A percentile compares a stretch with the other conserved stretches of the same genome.
Conservation (phyloP, 257 asterid genomes). For the Solanum virginianum region DNA sequence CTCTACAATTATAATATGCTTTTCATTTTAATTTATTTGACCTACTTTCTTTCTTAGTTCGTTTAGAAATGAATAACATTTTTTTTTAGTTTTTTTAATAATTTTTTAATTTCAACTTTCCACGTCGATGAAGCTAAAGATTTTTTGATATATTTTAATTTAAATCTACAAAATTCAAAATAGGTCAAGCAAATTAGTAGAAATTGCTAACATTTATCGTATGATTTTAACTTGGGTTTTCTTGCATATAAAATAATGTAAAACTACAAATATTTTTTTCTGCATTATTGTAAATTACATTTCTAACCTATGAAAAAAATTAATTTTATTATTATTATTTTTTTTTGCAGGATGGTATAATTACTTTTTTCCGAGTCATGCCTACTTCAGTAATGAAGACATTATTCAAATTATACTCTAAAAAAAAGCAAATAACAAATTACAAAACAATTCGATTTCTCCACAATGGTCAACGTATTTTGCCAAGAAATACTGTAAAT, state of each 20-base stretch:
- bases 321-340: not conserved
- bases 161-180: no score
- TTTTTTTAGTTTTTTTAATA: no score
- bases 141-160: no score
- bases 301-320: not conserved
- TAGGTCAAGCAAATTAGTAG: no score
- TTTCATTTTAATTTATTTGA: no score
- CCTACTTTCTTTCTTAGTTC: no score
- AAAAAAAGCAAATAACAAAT: not conserved
- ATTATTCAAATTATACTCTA: not conserved
- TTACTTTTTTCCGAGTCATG: not conserved
- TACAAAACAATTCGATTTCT: not conserved
- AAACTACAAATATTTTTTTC: not conserved
- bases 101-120: no score
- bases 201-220: not conserved
- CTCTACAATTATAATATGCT: not conserved
- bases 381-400: not conserved
- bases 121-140: no score
- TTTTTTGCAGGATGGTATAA: not conserved
- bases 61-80: no score
- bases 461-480: not conserved
- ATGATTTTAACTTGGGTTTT: not conserved
- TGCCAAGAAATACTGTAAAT: not conserved
- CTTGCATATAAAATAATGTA: not conserved
- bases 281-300: not conserved